Percentiles rank a stretch among this genome's conserved stretches.
These are phyloP conservation scores for Monilinia polystroma DNA, from an alignment of 2,329 filamentous ascomycete genomes.

Conservation along the genomic window DNA sequence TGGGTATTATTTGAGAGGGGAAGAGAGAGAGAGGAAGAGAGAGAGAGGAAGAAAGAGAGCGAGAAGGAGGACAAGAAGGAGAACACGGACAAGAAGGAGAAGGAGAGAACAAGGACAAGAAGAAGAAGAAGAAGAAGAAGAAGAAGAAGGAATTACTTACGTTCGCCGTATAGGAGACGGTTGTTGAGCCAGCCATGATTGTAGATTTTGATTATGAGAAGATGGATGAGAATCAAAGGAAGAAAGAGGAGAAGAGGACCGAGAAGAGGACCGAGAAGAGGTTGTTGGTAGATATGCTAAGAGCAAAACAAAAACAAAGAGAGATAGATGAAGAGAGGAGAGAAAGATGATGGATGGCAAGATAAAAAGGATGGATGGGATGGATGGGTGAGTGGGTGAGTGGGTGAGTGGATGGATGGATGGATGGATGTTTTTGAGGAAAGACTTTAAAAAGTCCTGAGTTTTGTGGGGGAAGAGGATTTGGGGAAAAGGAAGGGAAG, in stretches of 20 bases:
- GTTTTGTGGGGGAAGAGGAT: not conserved
- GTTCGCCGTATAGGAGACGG: slow-evolving; percentile 43
- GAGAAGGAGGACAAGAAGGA: too few relatives aligned
- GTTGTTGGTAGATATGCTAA: not conserved
- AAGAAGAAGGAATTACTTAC: slow-evolving; percentile 38
- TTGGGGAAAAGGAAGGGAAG: too few relatives aligned
- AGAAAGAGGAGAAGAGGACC: too few relatives aligned
- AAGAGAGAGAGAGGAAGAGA: too few relatives aligned
- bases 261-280: too few relatives aligned
- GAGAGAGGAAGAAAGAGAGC: too few relatives aligned
- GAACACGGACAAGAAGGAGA: too few relatives aligned
- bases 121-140: too few relatives aligned
- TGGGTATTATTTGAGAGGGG: too few relatives aligned
- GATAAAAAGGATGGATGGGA: not conserved
- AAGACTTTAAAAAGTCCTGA: not conserved
- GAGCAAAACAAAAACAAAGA: not conserved
- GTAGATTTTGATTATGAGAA: slow-evolving; percentile 24
- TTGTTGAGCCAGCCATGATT: slow-evolving; percentile 39
- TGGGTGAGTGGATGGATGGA: not conserved
- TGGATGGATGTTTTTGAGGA: not conserved
- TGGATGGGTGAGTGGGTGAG: not conserved
- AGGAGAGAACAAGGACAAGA: not conserved
- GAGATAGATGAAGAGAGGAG: not conserved
- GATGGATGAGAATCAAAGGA: not conserved
- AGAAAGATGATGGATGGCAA: not conserved